Percentiles rank a stretch among this genome's conserved stretches.
Conservation (phyloP, 2,329 filamentous ascomycete genomes). For the Chalara sp. region DNA sequence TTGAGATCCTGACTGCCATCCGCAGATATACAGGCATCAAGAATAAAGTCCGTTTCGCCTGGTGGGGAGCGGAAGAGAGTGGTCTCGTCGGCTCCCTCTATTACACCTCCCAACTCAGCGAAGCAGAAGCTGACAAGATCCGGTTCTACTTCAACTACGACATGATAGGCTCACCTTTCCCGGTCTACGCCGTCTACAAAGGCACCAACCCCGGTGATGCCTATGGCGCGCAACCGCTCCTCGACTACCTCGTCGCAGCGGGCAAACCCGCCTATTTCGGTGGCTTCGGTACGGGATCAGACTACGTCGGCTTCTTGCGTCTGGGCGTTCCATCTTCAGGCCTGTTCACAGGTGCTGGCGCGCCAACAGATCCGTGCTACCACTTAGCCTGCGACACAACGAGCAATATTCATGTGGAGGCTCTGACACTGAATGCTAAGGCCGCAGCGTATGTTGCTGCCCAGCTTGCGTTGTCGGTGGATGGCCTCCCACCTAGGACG, state of each 20-base stretch:
- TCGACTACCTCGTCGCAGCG: conserved; percentile 37
- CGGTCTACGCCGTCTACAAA: conserved; percentile 44
- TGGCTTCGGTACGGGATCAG: conserved; percentile 47
- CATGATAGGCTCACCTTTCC: conserved; percentile 51
- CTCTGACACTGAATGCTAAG: neutral
- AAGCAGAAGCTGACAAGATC: conserved; percentile 46
- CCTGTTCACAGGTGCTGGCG: conserved; percentile 47
- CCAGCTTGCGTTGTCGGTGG: neutral
- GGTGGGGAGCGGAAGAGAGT: conserved; percentile 58
- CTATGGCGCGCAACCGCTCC: neutral
- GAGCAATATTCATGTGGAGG: neutral
- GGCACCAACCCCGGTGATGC: conserved; percentile 40
- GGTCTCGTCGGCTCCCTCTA: conserved; percentile 53
- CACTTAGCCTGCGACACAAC: neutral
- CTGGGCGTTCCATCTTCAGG: conserved; percentile 49
- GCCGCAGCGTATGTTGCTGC: neutral
- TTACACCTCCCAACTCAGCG: conserved; percentile 44
- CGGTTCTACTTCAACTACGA: conserved; percentile 56
- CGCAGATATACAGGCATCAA: conserved; percentile 33
- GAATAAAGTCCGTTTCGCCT: conserved; percentile 56
- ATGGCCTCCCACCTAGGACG: neutral
- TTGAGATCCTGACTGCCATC: conserved; percentile 51
- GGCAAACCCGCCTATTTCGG: conserved; percentile 37
- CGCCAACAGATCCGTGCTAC: neutral
- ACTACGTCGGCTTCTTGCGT: conserved; percentile 53